Conservation (phyloP, 192 early-diverging fungal species). For the Thamnidium elegans region DNA sequence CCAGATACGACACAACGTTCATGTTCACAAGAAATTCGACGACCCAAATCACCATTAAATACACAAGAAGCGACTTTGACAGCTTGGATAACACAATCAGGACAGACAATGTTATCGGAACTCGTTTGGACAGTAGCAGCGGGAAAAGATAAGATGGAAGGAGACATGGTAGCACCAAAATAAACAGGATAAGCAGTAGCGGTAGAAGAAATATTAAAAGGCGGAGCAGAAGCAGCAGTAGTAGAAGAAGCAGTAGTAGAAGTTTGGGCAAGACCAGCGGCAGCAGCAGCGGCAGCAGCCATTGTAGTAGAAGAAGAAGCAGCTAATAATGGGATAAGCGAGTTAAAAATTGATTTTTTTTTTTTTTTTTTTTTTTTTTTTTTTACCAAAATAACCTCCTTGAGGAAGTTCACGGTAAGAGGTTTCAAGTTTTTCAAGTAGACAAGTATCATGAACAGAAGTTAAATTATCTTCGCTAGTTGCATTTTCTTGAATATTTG, state of each 20-base stretch:
- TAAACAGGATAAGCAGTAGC: slow-evolving; percentile 27
- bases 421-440: slow-evolving; percentile 33
- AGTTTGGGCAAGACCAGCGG: background rate
- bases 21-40: slow-evolving; percentile 45
- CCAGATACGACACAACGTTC: slow-evolving; percentile 29
- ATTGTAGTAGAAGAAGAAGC: no score
- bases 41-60: slow-evolving; percentile 41
- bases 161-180: slow-evolving; percentile 20
- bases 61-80: slow-evolving; percentile 47
- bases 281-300: no score
- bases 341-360: slow-evolving; percentile 5
- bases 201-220: slow-evolving; percentile 29
- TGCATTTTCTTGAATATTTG: background rate
- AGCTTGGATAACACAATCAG: slow-evolving; percentile 46
- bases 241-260: background rate
- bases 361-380: slow-evolving; percentile 16
- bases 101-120: slow-evolving; percentile 40
- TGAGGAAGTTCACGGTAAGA: slow-evolving; percentile 12
- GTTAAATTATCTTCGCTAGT: slow-evolving; percentile 32
- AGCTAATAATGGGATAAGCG: no score
- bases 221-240: slow-evolving; percentile 20
- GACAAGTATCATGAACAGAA: slow-evolving; percentile 19
- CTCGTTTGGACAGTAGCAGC: slow-evolving; percentile 23
- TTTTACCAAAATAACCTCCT: slow-evolving; percentile 23
- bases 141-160: slow-evolving; percentile 14